These are phyloP conservation scores for Pyrenula aspistea DNA, from an alignment of 495 filamentous ascomycete species.

Conservation along the genomic window DNA sequence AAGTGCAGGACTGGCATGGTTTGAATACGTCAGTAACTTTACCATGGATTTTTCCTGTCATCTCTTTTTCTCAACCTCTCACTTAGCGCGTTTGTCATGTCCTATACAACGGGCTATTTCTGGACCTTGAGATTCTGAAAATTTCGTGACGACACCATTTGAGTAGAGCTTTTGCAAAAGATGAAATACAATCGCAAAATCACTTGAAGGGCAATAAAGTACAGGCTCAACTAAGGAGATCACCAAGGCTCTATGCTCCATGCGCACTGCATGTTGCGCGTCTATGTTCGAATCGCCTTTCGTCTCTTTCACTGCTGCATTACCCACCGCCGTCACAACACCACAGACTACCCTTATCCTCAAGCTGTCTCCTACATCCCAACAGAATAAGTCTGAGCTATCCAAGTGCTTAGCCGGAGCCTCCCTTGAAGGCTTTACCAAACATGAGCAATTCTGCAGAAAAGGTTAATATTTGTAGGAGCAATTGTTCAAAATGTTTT, in stretches of 20 bases:
- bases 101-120: too few relatives aligned
- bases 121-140: too few relatives aligned
- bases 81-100: too few relatives aligned
- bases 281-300: constrained; percentile 4
- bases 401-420: constrained; percentile 50
- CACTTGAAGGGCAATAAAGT: constrained; percentile 45
- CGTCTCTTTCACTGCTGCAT: constrained; percentile 3
- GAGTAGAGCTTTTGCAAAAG: constrained; percentile 10
- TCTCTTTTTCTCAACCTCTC: too few relatives aligned
- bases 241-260: constrained; percentile 33
- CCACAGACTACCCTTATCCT: neutral
- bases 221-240: constrained; percentile 35
- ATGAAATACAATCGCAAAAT: constrained; percentile 30
- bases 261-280: constrained; percentile 17
- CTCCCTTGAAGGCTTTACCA: constrained; percentile 98
- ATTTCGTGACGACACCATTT: constrained; percentile 5
- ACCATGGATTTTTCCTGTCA: too few relatives aligned
- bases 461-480: too few relatives aligned
- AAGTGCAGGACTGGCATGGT: too few relatives aligned
- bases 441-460: constrained; percentile 72
- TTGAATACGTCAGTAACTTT: too few relatives aligned
- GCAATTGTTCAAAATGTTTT: too few relatives aligned
- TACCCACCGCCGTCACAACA: neutral
- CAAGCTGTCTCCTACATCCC: constrained; percentile 1
- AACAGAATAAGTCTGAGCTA: neutral